phyloP scores from a whole-genome alignment of 768 basidiomycete genomes.

The Mycena indigotica region DNA sequence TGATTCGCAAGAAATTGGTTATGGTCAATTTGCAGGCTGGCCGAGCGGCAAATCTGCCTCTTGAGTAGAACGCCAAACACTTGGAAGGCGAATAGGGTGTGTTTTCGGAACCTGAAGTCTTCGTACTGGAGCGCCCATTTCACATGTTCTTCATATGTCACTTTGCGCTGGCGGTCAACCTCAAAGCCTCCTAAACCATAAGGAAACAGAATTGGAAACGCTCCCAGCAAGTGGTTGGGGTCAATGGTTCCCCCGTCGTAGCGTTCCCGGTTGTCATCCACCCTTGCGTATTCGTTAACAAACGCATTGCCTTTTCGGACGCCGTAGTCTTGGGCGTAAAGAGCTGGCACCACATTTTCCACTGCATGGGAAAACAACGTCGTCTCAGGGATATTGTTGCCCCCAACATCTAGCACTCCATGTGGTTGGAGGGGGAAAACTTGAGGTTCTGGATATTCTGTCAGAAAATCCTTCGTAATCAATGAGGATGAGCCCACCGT shows the following conservation, averaged over 20 bases:
- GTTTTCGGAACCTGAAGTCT: constrained; percentile 32
- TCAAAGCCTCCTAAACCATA: constrained; percentile 40
- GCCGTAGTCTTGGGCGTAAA: too few species aligned
- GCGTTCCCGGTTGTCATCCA: constrained; percentile 5
- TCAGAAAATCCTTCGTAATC: too few species aligned
- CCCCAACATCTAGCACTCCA: too few species aligned
- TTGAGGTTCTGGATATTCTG: too few species aligned
- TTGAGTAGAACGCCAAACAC: constrained; percentile 35
- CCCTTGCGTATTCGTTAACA: constrained; percentile 32
- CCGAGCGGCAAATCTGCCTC: constrained; percentile 22
- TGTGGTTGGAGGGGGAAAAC: too few species aligned
- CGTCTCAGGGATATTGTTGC: not conserved
- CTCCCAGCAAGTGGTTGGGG: constrained; percentile 31
- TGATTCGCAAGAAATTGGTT: constrained; percentile 25
- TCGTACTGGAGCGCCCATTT: constrained; percentile 32
- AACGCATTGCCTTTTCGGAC: constrained; percentile 23
- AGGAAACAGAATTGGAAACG: constrained; percentile 37
- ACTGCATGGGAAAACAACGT: not conserved
- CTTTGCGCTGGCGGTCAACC: constrained; percentile 6
- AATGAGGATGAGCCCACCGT: too few species aligned
- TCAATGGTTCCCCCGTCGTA: constrained; percentile 25
- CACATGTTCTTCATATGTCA: constrained; percentile 32
- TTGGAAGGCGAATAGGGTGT: constrained; percentile 31
- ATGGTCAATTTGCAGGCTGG: constrained; percentile 35
- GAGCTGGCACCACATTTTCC: not conserved